phyloP scores from a whole-genome alignment of 2,329 filamentous ascomycete species.

The Talaromyces islandicus region DNA sequence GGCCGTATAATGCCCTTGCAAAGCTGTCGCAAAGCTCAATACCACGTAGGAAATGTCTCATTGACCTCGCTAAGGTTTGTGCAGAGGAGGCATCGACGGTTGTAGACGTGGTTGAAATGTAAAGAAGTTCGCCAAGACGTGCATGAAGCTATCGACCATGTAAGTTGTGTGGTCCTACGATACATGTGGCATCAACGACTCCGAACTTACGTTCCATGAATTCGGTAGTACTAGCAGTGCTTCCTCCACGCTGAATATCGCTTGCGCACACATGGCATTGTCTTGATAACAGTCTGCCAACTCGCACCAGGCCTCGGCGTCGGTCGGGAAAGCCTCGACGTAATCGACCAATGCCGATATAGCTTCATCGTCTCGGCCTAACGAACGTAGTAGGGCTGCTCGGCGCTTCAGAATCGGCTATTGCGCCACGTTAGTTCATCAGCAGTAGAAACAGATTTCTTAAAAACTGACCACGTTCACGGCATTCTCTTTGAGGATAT shows the following conservation, averaged over 20 bases:
- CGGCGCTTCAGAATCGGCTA: slow-evolving; percentile 81
- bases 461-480: slow-evolving; percentile 69
- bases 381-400: slow-evolving; percentile 69
- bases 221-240: slow-evolving; percentile 81
- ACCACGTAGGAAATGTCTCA: slow-evolving; percentile 82
- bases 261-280: slow-evolving; percentile 73
- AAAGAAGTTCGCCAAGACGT: slow-evolving; percentile 74
- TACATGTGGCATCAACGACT: neutral
- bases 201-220: slow-evolving; percentile 77
- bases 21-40: slow-evolving; percentile 93
- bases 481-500: slow-evolving; percentile 64
- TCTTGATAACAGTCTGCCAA: slow-evolving; percentile 78
- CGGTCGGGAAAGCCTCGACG: slow-evolving; percentile 77
- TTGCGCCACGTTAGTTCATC: neutral
- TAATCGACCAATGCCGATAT: slow-evolving; percentile 67
- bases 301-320: slow-evolving; percentile 91
- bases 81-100: slow-evolving; percentile 29
- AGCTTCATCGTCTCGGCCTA: slow-evolving; percentile 66
- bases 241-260: slow-evolving; percentile 84
- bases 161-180: neutral
- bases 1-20: slow-evolving; percentile 82
- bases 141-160: slow-evolving; percentile 64
- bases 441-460: neutral
- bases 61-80: slow-evolving; percentile 60
- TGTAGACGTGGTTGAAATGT: slow-evolving; percentile 52